Evolutionary conservation across 2,329 filamentous ascomycete species (phyloP), one percentile per base, ranked within the genome.

Genomic region (Pyrenophora teres): DNA sequence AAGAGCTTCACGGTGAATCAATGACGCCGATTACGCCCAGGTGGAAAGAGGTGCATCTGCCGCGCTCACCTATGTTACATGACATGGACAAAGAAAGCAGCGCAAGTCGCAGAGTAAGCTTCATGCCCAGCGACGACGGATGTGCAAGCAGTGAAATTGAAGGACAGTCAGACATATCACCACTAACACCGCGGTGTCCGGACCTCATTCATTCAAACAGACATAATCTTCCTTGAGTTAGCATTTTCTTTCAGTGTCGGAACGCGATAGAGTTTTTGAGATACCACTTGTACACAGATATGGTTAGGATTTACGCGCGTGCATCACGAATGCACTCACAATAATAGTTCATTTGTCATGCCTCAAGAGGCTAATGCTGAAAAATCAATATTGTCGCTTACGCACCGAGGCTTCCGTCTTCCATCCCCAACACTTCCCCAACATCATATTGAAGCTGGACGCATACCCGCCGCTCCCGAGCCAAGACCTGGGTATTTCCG

Each of bases 11-110:
- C 36, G 62, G 56, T 2, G 63, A 67, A 15, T 63, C 63, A 0
- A 52, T 43, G 31, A 49, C 54, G 21, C 57, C 63, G 19, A 32
- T 52, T 10, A 53, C 63, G 4, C 57, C 58, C 10, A 39, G 63
- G 13, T 70, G 67, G 67, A 46, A 59, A 43, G 64, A 70, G 16
- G 64, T 69, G 7, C 39, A 53, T 23, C 37, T 52, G n/a, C 57
- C 50, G 9, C 42, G 32, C 18, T 23, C 55, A n/a, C 43, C 49
- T 40, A 51, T 51, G 16, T 54, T 57, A 21, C 48, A 62, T 23
- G 65, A 67, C 8, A 54, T 59, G 45, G 67, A 67, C 37, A 59
- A 49, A 2, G 54, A 53, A 15, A 62, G 63, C 44, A 56, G 38
- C 27, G 38, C 51, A 9, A 60, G 48, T 30, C 59, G 56, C 27